Percentiles rank a stretch among this genome's conserved stretches.
These are phyloP conservation scores for Trichoderma koningii DNA, from an alignment of 2,329 filamentous ascomycete genomes.

Conservation along the genomic window DNA sequence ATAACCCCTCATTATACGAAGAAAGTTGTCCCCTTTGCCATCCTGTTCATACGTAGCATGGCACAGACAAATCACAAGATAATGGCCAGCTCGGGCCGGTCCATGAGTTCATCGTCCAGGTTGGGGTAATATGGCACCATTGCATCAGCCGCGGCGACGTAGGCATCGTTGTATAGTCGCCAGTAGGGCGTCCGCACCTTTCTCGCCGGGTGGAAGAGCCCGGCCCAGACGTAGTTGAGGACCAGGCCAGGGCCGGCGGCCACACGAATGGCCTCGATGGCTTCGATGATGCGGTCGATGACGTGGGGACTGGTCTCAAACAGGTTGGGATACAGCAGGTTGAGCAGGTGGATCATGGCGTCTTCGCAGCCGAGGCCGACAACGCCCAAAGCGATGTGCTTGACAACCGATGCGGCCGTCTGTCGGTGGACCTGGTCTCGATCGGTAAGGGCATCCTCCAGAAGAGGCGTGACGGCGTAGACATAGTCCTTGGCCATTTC, in stretches of 20 bases:
- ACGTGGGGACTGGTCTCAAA: constrained; percentile 98
- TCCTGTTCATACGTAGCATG: not conserved
- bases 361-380: constrained; percentile 97
- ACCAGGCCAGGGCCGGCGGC: constrained; percentile 89
- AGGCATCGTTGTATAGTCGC: constrained; percentile 95
- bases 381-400: constrained; percentile 96
- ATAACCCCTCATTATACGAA: too few species aligned
- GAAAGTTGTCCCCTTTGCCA: not conserved
- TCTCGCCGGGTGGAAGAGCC: constrained; percentile 92
- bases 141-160: constrained; percentile 87
- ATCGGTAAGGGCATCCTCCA: constrained; percentile 96
- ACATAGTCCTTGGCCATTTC: constrained; percentile 99
- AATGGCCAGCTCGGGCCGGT: constrained; percentile 79
- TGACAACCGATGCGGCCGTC: constrained; percentile 93
- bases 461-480: constrained; percentile 91
- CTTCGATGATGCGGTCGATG: constrained; percentile 96
- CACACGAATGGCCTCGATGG: constrained; percentile 93
- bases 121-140: constrained; percentile 97
- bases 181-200: constrained; percentile 96
- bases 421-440: constrained; percentile 97
- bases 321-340: constrained; percentile 92
- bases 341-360: constrained; percentile 96
- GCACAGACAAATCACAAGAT: constrained; percentile 60
- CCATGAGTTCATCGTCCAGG: constrained; percentile 76
- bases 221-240: constrained; percentile 98